Evolutionary conservation across 2,329 filamentous ascomycete genomes (phyloP), one percentile per base, ranked within the genome.

Genomic region (Clarireedia homoeocarpa): DNA sequence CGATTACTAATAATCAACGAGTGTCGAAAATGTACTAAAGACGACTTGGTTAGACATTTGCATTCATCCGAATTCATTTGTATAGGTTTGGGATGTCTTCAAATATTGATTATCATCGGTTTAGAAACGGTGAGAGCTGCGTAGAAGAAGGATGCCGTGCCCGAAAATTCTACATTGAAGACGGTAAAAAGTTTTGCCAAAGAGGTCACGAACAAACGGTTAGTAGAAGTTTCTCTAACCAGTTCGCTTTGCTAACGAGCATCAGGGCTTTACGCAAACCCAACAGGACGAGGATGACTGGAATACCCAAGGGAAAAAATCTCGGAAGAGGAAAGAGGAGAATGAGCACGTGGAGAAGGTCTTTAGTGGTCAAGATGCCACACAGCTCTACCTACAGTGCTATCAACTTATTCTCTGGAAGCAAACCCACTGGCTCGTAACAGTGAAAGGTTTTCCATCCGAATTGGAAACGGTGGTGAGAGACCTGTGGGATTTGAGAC

Each of bases 351-450:
- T 75, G 52, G 75, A 81, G 65, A 74, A 75, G 57, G 79, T 85
- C 66, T 75, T 88, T 50, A 70, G 70, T 5, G 91, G 91, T 44
- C 75, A 81, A 48, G 78, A 82, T 53, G 92, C 87, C 14, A 82
- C 84, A 61, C 82, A 87, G 60, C 79, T 96, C 24, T 96, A 89
- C 69, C 76, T 97, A 38, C 87, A 95, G 68, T 86, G 83, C 61
- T 81, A 95, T 58, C 92, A 97, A 71, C 75, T 96, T 34, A 79
- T 97, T 48, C 74, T 99, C 27, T 84, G 91, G 69, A 89, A 87
- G 67, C 92, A 97, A 73, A 74, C 89, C 15, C 73, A 81, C 66
- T 91, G 86, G 77, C 75, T 97, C 30, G 75, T 95, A 14, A 74
- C 80, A 23, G 74, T 77, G 5, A 84, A 84, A 67, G 79, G 80